Evolutionary conservation across 352 stramenopile genomes (phyloP), one percentile per base, ranked within the genome.

Genomic region (Pythium apleroticum): DNA sequence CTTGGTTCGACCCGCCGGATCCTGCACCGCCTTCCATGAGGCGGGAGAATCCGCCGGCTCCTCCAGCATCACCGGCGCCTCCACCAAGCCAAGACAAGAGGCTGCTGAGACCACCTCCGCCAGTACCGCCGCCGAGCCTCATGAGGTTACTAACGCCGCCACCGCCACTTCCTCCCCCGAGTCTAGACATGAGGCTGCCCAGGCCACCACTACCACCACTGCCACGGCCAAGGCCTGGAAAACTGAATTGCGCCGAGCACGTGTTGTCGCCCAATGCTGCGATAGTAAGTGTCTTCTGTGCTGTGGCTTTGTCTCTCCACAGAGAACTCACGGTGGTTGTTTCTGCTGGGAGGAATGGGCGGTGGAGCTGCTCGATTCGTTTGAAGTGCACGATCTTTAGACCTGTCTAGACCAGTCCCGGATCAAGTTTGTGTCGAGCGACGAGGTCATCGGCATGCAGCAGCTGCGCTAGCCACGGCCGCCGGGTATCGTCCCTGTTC

Each of bases 361-460:
- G 5, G 69, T 84, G 25, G 78, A 90, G 59, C 62, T 91, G 6
- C 67, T 77, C 8, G 71, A 78, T 20, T 74, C 84, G 15, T 77
- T 94, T 39, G 76, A 90, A 39, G 69, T 78, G 4, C 58, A 72
- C 25, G 75, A 86, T 4, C 72, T 96, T 12, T 77, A 89, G 45
- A 41, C 53, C 5, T 88, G 80, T 63, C 75, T 96, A 17, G 73
- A 88, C 28, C 69, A 63, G 14, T 86, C 87, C 22, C 73, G 87
- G 9, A 77, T 96, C 56, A 68, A 77, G 37, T 89, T 86, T 35
- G 55, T 84, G 12, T 81, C 84, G n/a, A 94, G 74, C 65, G 79
- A 85, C 41, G 89, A 91, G 56, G 67, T 94, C 57, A 86, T 68
- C 62, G 86, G 88, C 33, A 84, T 91, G 63, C 80, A 91, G 63